Base-by-base conservation (phyloP, 768 basidiomycete species). In the Megacollybia marginata region DNA sequence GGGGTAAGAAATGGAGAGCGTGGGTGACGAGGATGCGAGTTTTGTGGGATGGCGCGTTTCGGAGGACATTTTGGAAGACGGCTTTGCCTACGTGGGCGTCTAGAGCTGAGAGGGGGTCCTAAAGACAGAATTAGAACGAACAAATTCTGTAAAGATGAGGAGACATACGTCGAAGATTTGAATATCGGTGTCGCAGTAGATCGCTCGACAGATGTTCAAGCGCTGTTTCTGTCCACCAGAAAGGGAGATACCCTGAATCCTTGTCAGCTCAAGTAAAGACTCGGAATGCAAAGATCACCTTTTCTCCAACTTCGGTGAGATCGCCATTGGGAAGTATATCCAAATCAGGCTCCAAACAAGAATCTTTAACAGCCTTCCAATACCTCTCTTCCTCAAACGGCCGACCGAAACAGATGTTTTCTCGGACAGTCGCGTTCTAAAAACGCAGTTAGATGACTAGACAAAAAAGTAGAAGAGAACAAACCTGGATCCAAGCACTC, bases 21-120 rank as follows among this genome's bases (percentile, higher is more conserved):
- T 95, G 92, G 0, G 93, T 97, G 43, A 95, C 92, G 47, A 97
- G 80, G 43, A 97, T 72, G 28, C 90, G 78, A 8, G 93, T 95
- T 63, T 90, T 91, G 42, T 74, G 78, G 5, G 69, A 60, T 12
- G 79, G 69, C 13, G 73, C 76, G 48, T 80, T 78, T 50, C 81
- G 73, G 44, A 95, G 75, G 10, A 92, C 87, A 51, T 93, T 84
- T 59, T 88, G 79, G 69, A 95, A 92, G 12, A 94, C 82, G 3
- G 80, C 76, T 63, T 88, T 88, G 36, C 92, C 92, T 45, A 95
- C 91, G 60, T 93, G 91, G 5, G 92, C 91, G 61, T 97, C 93
- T 10, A 97, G 76, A 19, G 92, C 92, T n/a, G 85, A 88, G 9
- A 92, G 70, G 5, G 90, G 90, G 57, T 92, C 91, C 79, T 83